Percentiles rank a stretch among this genome's conserved stretches.
Evolutionary conservation across 225 moss, liverwort and hornwort species (phyloP).

Genomic region (Bryoerythrophyllum caledonicum): DNA sequence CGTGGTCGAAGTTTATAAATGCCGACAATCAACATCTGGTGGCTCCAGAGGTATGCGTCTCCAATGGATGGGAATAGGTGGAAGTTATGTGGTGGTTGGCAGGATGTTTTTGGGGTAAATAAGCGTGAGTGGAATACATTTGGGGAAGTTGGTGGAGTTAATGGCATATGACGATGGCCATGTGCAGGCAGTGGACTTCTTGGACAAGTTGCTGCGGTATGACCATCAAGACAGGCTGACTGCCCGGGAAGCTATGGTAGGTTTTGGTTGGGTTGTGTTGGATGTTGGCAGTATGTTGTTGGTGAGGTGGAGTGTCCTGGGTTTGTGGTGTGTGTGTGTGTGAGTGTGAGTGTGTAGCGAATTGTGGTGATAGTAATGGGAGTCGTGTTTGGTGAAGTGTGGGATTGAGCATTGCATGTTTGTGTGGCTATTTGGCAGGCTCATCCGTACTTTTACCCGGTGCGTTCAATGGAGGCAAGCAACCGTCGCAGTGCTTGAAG

Average conservation of each 20-base stretch:
- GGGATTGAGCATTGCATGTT: background rate
- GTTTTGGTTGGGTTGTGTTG: background rate
- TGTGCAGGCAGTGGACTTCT: slow-evolving; percentile 55
- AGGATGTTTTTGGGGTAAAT: background rate
- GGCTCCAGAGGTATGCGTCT: slow-evolving; percentile 69
- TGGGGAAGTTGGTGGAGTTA: background rate
- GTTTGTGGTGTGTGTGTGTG: background rate
- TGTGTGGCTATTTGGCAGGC: slow-evolving; percentile 44
- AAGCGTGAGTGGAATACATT: too few species aligned
- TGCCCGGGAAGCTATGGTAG: slow-evolving; percentile 57
- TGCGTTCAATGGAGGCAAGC: slow-evolving; percentile 73
- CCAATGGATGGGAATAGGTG: background rate
- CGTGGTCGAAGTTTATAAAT: slow-evolving; percentile 87
- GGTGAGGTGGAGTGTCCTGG: background rate
- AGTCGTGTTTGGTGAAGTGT: background rate
- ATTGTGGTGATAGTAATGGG: background rate
- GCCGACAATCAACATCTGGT: slow-evolving; percentile 95
- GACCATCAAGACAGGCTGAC: slow-evolving; percentile 60
- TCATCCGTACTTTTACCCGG: slow-evolving; percentile 94
- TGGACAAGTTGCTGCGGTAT: slow-evolving; percentile 61
- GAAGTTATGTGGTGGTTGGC: background rate
- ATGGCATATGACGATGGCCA: background rate
- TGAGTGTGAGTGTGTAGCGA: too few species aligned
- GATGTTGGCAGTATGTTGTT: slow-evolving; percentile 15
- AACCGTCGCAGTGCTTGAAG: slow-evolving; percentile 63